Percentiles rank a stretch among this genome's conserved stretches.
Evolutionary conservation across 2,329 filamentous ascomycete species (phyloP).

Genomic region (Beauveria pseudobassiana): DNA sequence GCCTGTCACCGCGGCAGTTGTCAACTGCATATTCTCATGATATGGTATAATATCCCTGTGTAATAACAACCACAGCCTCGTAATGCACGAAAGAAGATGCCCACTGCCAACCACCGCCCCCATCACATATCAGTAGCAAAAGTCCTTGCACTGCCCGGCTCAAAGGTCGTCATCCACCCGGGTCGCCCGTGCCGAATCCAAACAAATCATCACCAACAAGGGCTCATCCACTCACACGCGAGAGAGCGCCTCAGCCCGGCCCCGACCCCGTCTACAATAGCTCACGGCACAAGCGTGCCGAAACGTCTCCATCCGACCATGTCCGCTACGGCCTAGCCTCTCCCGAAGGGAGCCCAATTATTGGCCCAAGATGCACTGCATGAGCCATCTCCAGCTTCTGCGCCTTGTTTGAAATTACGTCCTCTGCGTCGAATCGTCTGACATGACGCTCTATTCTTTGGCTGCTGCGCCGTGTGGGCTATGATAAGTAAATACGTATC

Average conservation of each 20-base stretch:
- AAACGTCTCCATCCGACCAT: constrained; percentile 5
- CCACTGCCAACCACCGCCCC: neutral
- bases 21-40: neutral
- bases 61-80: too few species aligned
- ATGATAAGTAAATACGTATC: neutral
- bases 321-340: neutral
- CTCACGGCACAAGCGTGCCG: constrained; percentile 9
- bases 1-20: neutral
- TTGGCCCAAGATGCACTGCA: neutral
- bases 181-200: neutral
- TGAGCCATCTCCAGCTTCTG: neutral
- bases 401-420: neutral
- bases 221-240: constrained; percentile 1
- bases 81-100: too few species aligned
- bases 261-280: neutral
- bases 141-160: neutral
- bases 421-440: neutral
- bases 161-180: neutral
- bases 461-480: too few species aligned
- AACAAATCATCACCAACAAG: neutral
- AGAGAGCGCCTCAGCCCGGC: neutral
- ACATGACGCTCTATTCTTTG: too few species aligned
- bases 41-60: too few species aligned
- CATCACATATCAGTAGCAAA: neutral
- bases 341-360: neutral